Evolutionary conservation across 2,329 filamentous ascomycete species (phyloP).

Genomic region (Trichoderma sp.): DNA sequence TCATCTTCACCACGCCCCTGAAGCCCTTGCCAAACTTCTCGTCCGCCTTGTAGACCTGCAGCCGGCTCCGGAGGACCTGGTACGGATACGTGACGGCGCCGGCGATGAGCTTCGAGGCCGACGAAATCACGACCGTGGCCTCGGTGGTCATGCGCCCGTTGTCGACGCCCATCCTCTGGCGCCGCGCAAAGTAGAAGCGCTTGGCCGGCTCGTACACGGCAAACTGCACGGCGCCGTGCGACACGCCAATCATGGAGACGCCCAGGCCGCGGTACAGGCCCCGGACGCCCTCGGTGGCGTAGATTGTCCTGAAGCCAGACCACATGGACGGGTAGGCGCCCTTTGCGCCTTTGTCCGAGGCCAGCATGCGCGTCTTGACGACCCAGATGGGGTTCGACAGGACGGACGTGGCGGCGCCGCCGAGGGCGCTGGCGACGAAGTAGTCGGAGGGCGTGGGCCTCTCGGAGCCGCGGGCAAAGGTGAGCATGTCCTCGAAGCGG

Average conservation of each 20-base stretch:
- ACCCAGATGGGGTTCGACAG: conserved; percentile 98
- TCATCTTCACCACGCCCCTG: conserved; percentile 69
- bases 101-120: conserved; percentile 81
- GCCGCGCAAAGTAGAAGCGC: conserved; percentile 58
- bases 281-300: conserved; percentile 68
- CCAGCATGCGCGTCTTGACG: conserved; percentile 95
- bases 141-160: conserved; percentile 61
- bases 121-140: conserved; percentile 81
- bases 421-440: conserved; percentile 73
- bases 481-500: conserved; percentile 54
- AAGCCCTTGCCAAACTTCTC: conserved; percentile 72
- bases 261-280: conserved; percentile 89
- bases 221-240: conserved; percentile 93
- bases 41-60: conserved; percentile 88
- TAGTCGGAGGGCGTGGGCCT: conserved; percentile 66
- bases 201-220: conserved; percentile 83
- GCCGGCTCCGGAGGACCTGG: conserved; percentile 83
- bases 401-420: conserved; percentile 74
- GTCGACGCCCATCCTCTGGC: conserved; percentile 33
- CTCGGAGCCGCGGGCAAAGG: conserved; percentile 33
- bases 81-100: conserved; percentile 93
- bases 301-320: conserved; percentile 69
- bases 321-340: conserved; percentile 83
- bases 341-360: conserved; percentile 71
- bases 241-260: conserved; percentile 82